Evolutionary conservation across 2,329 filamentous ascomycete species (phyloP), one percentile per base, ranked within the genome.

Genomic region (Sclerotinia nivalis): DNA sequence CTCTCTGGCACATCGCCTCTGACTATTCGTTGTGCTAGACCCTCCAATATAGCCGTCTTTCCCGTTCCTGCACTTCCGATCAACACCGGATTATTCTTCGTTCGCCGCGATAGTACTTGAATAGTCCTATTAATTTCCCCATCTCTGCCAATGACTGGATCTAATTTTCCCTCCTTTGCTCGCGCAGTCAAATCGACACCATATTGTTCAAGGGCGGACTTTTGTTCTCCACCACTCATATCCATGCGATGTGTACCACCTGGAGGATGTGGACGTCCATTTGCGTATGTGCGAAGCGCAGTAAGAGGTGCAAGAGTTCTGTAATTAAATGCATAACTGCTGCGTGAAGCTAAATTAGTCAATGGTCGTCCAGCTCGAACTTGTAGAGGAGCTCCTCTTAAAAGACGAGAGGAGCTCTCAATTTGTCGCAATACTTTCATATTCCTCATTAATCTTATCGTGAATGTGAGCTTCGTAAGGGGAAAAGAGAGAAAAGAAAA

Each of bases 231-330:
- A 69, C 87, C 88, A 69, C 93, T 88, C 79, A 98, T 82, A 78
- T 98, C 89, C 94, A 98, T 98, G 73, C 91, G 91, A 81, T 97
- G 93, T 1, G 93, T 97, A 69, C 94, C 94, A 65, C 95, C 95
- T 0, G 95, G 93, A 1, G 93, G 94, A 74, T 96, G 93, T 72
- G 93, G 92, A 71, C 91, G 81, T 76, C 91, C 90, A 83, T 89
- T 89, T 71, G 89, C 86, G 81, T 91, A 92, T 61, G 77, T 80
- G 69, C 89, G 85, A 18, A 81, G 74, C 20, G 81, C 75, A 52
- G 80, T 75, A 13, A 78, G 78, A 4, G 86, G 83, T 8, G 83
- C 74, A 22, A 83, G 69, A 47, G 59, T 72, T 71, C 67, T 70
- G 72, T 76, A 68, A 74, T 40, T 49, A 69, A 69, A 43, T 62